Evolutionary conservation across 2,329 filamentous ascomycete genomes (phyloP), one percentile per base, ranked within the genome.

Genomic region (Fusarium sulawesiense): DNA sequence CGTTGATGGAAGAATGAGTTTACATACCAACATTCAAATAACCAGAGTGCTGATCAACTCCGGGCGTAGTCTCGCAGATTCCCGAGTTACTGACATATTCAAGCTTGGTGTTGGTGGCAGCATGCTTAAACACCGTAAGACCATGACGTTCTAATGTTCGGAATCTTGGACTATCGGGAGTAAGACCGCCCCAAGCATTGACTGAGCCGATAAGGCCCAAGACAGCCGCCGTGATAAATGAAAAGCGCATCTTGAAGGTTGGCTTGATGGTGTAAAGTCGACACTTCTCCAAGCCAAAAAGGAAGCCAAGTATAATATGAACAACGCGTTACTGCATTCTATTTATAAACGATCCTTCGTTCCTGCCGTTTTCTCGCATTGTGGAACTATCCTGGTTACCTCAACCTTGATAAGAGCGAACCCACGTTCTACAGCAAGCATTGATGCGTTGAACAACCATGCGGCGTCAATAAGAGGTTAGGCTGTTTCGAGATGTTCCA

Each of bases 31-130:
- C 91, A 76, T 64, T 83, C 82, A 92, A 85, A 79, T 91, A 90
- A 68, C 90, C 90, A 11, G 88, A 84, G 77, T 89, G 91, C 79
- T 80, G 90, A 86, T 79, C 91, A 85, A 81, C 89, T 81, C 80
- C 91, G 81, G 55, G 83, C 77, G 70, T 84, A 54, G 79, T 90
- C 88, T 73, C 86, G 81, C 70, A 90, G 86, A 76, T 83, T 77
- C 80, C 89, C 23, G 74, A 76, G 41, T 76, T 74, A 50, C 66
- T 70, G 20, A 68, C 63, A 55, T 73, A 76, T 18, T 76, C 72
- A 7, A 76, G 71, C 47, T 60, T 66, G n/a, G 68, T 66, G 14
- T 54, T 18, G 10, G 74, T 75, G 6, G 63, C 63, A n/a, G 55
- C 63, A 23, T 71, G 72, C n/a, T 65, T 46, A 34, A 75, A 75